phyloP scores from a whole-genome alignment of 1,284 basidiomycete genomes.

The Cutaneotrichosporon curvatum region DNA sequence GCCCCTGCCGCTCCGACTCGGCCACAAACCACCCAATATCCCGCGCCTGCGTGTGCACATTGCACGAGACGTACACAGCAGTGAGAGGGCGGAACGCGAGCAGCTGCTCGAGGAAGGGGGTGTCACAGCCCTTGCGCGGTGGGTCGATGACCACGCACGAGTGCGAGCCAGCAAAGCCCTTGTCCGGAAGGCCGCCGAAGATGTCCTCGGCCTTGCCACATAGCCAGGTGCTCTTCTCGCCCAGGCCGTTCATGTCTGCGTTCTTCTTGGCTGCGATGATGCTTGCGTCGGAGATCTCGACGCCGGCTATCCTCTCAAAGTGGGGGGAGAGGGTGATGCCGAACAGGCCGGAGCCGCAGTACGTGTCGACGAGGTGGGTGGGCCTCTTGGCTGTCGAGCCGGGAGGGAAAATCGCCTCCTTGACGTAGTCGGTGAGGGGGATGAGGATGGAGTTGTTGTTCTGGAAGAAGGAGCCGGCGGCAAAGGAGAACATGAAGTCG shows the following conservation, averaged over 20 bases:
- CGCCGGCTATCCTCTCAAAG: slow-evolving; percentile 76
- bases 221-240: slow-evolving; percentile 47
- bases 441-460: slow-evolving; percentile 93
- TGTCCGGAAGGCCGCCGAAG: slow-evolving; percentile 43
- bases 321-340: slow-evolving; percentile 74
- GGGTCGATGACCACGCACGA: slow-evolving; percentile 51
- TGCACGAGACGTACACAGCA: slow-evolving; percentile 89
- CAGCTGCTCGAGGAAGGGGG: slow-evolving; percentile 70
- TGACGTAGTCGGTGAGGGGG: slow-evolving; percentile 74
- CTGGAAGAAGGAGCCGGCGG: slow-evolving; percentile 89
- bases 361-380: slow-evolving; percentile 83
- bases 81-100: slow-evolving; percentile 61
- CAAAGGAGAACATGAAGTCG: slow-evolving; percentile 74
- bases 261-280: slow-evolving; percentile 76
- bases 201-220: slow-evolving; percentile 54
- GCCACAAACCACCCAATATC: slow-evolving; percentile 18
- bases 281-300: slow-evolving; percentile 69
- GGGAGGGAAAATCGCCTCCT: slow-evolving; percentile 59
- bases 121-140: slow-evolving; percentile 83
- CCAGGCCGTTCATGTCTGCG: slow-evolving; percentile 61
- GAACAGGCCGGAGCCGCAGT: slow-evolving; percentile 85
- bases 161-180: slow-evolving; percentile 35
- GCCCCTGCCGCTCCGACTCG: slow-evolving; percentile 18
- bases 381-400: slow-evolving; percentile 40
- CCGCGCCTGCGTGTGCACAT: slow-evolving; percentile 56